phyloP scores from a whole-genome alignment of 2,329 filamentous ascomycete genomes.

The Nothophaeocryptopus gaeumannii region DNA sequence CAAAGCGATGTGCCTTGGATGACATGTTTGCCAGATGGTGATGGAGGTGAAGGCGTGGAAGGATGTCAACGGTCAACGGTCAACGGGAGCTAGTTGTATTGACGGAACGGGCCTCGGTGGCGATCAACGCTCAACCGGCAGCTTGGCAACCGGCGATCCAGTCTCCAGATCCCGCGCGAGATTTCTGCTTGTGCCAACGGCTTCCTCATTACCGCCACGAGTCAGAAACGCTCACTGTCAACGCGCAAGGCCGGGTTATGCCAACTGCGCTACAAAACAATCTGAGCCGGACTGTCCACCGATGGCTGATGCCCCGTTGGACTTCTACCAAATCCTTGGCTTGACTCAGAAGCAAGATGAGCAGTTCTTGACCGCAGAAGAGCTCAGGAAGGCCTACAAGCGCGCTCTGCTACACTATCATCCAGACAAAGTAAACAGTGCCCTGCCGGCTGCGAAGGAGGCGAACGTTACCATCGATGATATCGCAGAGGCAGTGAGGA shows the following conservation, averaged over 20 bases:
- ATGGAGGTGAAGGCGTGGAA: too few species aligned
- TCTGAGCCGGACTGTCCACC: too few species aligned
- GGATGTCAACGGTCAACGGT: too few species aligned
- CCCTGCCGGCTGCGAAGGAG: conserved; percentile 17
- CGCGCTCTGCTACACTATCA: conserved; percentile 57
- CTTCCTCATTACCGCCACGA: neutral
- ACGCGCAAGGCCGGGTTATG: neutral
- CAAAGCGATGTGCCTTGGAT: too few species aligned
- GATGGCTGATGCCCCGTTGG: neutral
- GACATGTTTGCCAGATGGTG: too few species aligned
- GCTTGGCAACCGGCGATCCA: too few species aligned
- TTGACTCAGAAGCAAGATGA: conserved; percentile 23
- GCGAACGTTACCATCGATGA: conserved; percentile 50
- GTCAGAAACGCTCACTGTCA: neutral
- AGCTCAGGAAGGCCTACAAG: conserved; percentile 56
- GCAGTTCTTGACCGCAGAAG: conserved; percentile 26
- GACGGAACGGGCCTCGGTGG: too few species aligned
- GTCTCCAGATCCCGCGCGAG: too few species aligned
- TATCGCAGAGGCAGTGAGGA: conserved; percentile 58
- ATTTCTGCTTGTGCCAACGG: too few species aligned
- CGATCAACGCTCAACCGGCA: too few species aligned
- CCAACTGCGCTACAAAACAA: too few species aligned
- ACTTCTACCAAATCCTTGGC: conserved; percentile 33
- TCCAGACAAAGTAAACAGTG: conserved; percentile 51
- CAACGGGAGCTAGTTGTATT: too few species aligned